Base-by-base conservation (phyloP, 345 rosid genomes). In the Populus nigra region DNA sequence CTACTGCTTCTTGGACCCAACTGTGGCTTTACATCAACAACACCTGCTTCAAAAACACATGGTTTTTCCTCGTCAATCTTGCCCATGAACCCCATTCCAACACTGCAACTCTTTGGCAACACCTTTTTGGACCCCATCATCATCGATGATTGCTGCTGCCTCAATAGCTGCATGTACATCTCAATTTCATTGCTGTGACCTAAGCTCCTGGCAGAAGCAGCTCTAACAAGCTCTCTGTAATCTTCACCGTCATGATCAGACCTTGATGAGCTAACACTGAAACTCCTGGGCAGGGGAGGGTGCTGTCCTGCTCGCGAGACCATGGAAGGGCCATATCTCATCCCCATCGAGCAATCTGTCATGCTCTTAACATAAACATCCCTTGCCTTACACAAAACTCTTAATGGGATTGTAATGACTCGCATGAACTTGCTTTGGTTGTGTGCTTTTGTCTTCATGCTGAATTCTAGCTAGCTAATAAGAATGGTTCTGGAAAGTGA, bases 321-420 rank as follows among this genome's bases (percentile, higher is more conserved):
- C 57, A 72, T 38, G 66, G 74, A 35, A 43, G 80, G 45, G 49
- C 84, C 75, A 16, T 82, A 81, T 0, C 84, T 80, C 29, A 73
- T 76, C 10, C 82, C 71, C 36, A 84, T 45, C 5, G 94, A 85
- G 71, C 81, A 79, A 8, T 88, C 79, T 3, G 83, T 86, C 77
- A 93, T 74, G 90, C 92, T 89, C 43, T 85, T 86, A 0, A 91
- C 96, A 82, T 93, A 93, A 31, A 89, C 49, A 65, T 93, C 97
- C 71, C 91, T 82, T 1, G 98, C 98, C 66, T 84, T 89, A 72
- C 86, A 63, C 15, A 93, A 74, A 25, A 84, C 89, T 77, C 87
- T 81, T 0, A 89, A 4, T 4, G 97, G 97, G 20, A 78, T 23
- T 23, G 80, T 70, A 72, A 89, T 73, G 68, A 91, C 73, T 57